Base-by-base conservation (phyloP, 2,329 filamentous ascomycete genomes). In the Didymella glomerata region DNA sequence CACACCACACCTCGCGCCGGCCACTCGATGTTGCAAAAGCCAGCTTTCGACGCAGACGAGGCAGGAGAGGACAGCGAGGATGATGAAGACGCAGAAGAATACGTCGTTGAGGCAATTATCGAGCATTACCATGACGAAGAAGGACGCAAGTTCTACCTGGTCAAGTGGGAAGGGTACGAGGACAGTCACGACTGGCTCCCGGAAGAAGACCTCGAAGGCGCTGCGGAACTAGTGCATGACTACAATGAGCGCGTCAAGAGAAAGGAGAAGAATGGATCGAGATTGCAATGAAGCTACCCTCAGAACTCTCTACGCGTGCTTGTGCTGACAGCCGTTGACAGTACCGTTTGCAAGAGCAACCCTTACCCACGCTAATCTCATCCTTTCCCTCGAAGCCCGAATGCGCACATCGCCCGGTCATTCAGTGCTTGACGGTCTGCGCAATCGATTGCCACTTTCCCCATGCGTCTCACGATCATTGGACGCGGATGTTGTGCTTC, bases 81-180 rank as follows among this genome's bases (percentile, higher is more conserved):
- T 11, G 56, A 61, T 7, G 48, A 49, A 2, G 57, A 60, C 0
- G 60, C 58, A 13, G 68, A 75, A 54, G 71, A 73, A 48, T 74
- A 70, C 41, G 66, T 68, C 10, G 66, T 75, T 11, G 72, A 75
- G 53, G 48, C 60, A 22, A 74, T 77, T 24, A 32, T 72, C 0
- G 64, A 66, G 44, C 72, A 77, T 50, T 65, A 61, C 22, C 59
- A 62, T 40, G 54, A 69, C 48, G 54, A 69, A 3, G 60, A 63
- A 1, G 62, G 59, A 28, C 27, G 27, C 0, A 71, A 64, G 3
- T 71, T 65, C 52, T 77, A 73, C 28, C 68, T 71, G 0, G 72
- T 77, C n/a, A 75, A 74, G 36, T 77, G 74, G 74, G 66, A 71
- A 22, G 73, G 70, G 1, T 73, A 72, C 41, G 64, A 71, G 8